Evolutionary conservation across 139 green algal genomes (phyloP).

Genomic region (Tetradesmus obliquus): DNA sequence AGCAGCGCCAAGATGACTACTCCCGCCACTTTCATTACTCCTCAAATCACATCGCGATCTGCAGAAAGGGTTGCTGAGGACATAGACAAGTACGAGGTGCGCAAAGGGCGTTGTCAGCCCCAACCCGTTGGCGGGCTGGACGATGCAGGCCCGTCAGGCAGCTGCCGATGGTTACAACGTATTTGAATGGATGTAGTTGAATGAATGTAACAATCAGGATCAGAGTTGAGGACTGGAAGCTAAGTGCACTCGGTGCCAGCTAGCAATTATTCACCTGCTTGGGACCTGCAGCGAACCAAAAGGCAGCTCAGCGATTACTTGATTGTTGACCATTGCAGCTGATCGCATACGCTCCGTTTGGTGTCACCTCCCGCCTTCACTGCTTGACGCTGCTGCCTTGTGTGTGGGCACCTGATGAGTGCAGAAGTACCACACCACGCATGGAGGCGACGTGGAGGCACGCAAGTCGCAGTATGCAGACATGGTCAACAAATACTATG

Average conservation of each 20-base stretch:
- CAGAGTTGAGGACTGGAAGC: neutral
- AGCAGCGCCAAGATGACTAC: conserved; percentile 15
- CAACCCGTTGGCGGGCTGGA: neutral
- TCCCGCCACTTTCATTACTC: neutral
- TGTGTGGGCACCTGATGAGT: neutral
- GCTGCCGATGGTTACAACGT: neutral
- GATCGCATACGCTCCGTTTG: neutral
- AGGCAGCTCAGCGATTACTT: no score
- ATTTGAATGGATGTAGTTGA: neutral
- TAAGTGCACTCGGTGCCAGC: neutral
- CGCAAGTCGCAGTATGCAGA: conserved; percentile 43
- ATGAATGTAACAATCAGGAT: neutral
- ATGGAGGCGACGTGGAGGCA: conserved; percentile 41
- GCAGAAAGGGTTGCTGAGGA: conserved; percentile 12
- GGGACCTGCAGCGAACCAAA: neutral
- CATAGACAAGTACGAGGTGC: conserved; percentile 43
- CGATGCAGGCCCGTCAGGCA: neutral
- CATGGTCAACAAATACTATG: conserved; percentile 56
- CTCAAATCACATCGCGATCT: conserved; percentile 16
- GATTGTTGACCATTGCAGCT: neutral
- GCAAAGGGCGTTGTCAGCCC: conserved; percentile 28
- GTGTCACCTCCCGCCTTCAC: neutral
- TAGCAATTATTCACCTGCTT: neutral
- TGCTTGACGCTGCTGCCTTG: neutral
- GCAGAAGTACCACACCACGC: conserved; percentile 49